phyloP scores from a whole-genome alignment of 1,284 basidiomycete genomes.

The Sporisorium graminicola region DNA sequence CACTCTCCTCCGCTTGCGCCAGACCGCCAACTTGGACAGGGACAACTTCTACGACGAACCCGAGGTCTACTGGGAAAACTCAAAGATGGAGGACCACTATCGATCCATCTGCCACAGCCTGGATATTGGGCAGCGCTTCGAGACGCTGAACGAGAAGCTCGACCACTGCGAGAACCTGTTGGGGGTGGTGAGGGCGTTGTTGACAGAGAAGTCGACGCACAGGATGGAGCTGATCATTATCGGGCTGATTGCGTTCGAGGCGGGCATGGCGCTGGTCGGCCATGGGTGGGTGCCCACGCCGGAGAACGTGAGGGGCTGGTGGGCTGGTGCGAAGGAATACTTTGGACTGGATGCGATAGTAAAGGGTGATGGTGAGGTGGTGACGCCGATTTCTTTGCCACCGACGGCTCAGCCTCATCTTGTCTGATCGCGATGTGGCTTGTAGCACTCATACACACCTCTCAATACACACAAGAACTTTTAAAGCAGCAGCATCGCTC shows the following conservation, averaged over 20 bases:
- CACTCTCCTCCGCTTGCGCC: slow-evolving; percentile 62
- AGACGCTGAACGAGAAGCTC: slow-evolving; percentile 66
- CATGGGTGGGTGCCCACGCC: slow-evolving; percentile 61
- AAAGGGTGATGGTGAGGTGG: background rate
- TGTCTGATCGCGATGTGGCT: background rate
- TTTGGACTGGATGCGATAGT: background rate
- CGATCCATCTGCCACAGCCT: slow-evolving; percentile 62
- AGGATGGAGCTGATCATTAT: slow-evolving; percentile 68
- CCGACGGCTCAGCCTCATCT: slow-evolving; percentile 4
- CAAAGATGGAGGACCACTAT: slow-evolving; percentile 63
- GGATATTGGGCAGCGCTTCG: slow-evolving; percentile 63
- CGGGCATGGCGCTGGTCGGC: slow-evolving; percentile 52
- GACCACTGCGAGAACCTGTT: slow-evolving; percentile 67
- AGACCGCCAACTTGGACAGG: slow-evolving; percentile 60
- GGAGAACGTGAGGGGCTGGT: slow-evolving; percentile 28
- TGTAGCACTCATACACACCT: slow-evolving; percentile 1
- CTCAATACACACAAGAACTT: background rate
- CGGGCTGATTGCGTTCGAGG: slow-evolving; percentile 63
- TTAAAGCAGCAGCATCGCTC: background rate
- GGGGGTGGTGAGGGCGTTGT: slow-evolving; percentile 62
- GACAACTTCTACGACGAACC: slow-evolving; percentile 69
- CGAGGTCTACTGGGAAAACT: slow-evolving; percentile 68
- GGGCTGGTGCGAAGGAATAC: slow-evolving; percentile 3
- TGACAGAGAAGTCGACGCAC: slow-evolving; percentile 65
- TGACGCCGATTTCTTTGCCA: background rate